Conservation (phyloP, 371 early-diverging fungal species). For the Mortierella sp. region DNA sequence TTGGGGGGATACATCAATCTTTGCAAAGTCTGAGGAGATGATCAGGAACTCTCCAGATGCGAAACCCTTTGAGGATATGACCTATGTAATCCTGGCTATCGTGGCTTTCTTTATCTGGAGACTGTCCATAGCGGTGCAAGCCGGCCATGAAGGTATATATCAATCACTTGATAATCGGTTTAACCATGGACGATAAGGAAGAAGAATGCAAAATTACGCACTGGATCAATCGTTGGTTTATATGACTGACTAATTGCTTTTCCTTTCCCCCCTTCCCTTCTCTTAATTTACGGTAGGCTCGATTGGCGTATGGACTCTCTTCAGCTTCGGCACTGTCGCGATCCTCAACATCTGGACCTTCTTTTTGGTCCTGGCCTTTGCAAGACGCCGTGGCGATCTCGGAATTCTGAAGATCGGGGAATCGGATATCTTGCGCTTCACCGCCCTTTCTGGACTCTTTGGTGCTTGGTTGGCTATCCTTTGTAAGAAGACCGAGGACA, state of each 20-base stretch:
- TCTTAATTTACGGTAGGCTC: constrained; percentile 6
- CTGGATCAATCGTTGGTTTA: neutral
- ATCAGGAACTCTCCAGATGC: constrained; percentile 25
- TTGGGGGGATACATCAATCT: constrained; percentile 7
- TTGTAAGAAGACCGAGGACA: constrained; percentile 19
- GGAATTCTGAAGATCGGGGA: constrained; percentile 15
- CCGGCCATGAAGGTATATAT: constrained; percentile 20
- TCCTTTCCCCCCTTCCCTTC: too few species aligned
- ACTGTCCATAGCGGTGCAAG: constrained; percentile 19
- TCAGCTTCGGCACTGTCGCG: constrained; percentile 11
- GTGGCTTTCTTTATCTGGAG: constrained; percentile 43
- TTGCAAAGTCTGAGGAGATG: constrained; percentile 1
- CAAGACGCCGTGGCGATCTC: constrained; percentile 21
- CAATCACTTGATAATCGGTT: too few species aligned
- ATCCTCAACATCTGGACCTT: constrained; percentile 34
- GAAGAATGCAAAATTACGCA: neutral
- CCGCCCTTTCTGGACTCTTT: constrained; percentile 18
- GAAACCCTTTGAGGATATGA: constrained; percentile 45
- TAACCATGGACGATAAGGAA: too few species aligned
- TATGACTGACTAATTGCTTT: neutral
- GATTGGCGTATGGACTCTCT: constrained; percentile 18
- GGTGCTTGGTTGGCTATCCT: constrained; percentile 27
- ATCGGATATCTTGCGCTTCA: constrained; percentile 22
- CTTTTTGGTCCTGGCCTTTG: constrained; percentile 25
- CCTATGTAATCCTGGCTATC: constrained; percentile 17